These are phyloP conservation scores for Magnolia kwangsiensis DNA, from an alignment of 164 flowering plant genomes.

Conservation along the genomic window DNA sequence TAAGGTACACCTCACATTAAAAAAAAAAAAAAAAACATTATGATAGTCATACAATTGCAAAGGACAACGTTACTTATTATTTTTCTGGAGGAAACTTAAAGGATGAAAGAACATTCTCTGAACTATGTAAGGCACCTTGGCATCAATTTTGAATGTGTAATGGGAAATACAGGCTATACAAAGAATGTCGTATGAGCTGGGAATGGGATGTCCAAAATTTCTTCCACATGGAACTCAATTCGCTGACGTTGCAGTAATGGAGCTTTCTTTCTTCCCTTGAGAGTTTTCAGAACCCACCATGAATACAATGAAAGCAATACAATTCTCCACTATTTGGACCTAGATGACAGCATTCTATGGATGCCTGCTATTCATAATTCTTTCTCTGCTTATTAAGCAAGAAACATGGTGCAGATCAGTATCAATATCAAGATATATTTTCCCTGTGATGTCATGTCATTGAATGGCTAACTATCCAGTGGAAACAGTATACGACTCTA, in stretches of 20 bases:
- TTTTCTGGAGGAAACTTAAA: background rate
- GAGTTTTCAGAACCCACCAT: background rate
- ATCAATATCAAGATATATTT: background rate
- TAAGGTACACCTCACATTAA: too few species aligned
- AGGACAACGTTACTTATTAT: background rate
- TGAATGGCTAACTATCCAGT: constrained; percentile 2
- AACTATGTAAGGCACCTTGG: background rate
- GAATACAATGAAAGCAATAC: background rate
- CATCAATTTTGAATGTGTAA: constrained; percentile 4
- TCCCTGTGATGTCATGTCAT: background rate
- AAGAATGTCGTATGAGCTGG: constrained; percentile 6
- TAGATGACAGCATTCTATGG: background rate
- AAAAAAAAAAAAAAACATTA: too few species aligned
- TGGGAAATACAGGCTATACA: constrained; percentile 7
- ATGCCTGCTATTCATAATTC: background rate
- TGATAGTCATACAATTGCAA: too few species aligned
- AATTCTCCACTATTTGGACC: background rate
- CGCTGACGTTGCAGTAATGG: background rate
- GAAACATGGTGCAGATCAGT: background rate
- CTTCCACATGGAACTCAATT: constrained; percentile 1
- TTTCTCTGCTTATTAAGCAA: constrained; percentile 4
- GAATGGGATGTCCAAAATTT: background rate
- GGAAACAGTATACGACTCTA: constrained; percentile 33
- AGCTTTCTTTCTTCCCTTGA: background rate
- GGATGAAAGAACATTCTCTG: background rate